Evolutionary conservation across 2,329 filamentous ascomycete species (phyloP).

Genomic region (Stemphylium vesicarium): DNA sequence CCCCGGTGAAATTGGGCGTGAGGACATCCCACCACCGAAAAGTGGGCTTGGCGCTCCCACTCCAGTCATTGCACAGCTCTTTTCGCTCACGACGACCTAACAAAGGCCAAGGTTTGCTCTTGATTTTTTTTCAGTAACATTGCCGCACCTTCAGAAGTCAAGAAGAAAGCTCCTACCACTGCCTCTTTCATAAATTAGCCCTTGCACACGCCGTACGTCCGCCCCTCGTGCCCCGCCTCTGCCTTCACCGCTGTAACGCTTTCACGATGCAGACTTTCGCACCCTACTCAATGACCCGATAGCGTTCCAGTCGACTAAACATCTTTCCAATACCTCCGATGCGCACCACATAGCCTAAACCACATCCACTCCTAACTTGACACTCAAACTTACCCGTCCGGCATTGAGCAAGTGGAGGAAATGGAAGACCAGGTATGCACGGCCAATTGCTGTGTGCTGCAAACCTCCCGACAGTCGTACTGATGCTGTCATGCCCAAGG

Average conservation of each 20-base stretch:
- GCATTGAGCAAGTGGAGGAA: conserved; percentile 40
- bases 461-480: not conserved
- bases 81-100: conserved; percentile 22
- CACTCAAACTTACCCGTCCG: conserved; percentile 23
- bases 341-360: conserved; percentile 23
- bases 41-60: conserved; percentile 22
- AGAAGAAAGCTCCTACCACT: not conserved
- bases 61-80: conserved; percentile 21
- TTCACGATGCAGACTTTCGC: conserved; percentile 42
- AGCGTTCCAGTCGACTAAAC: conserved; percentile 34
- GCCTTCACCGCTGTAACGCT: conserved; percentile 45
- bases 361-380: conserved; percentile 20
- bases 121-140: not conserved
- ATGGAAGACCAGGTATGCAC: conserved; percentile 48
- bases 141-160: not conserved
- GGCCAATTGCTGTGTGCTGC: not conserved
- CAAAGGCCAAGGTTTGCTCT: conserved; percentile 17
- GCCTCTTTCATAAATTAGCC: conserved; percentile 13
- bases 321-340: conserved; percentile 26
- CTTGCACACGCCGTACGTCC: conserved; percentile 31
- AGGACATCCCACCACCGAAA: conserved; percentile 22
- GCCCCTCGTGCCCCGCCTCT: conserved; percentile 38
- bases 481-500: conserved; percentile 56
- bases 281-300: conserved; percentile 43
- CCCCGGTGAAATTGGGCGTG: conserved; percentile 22